phyloP scores from a whole-genome alignment of 208 protist genomes.

The Leptomonas seymouri region DNA sequence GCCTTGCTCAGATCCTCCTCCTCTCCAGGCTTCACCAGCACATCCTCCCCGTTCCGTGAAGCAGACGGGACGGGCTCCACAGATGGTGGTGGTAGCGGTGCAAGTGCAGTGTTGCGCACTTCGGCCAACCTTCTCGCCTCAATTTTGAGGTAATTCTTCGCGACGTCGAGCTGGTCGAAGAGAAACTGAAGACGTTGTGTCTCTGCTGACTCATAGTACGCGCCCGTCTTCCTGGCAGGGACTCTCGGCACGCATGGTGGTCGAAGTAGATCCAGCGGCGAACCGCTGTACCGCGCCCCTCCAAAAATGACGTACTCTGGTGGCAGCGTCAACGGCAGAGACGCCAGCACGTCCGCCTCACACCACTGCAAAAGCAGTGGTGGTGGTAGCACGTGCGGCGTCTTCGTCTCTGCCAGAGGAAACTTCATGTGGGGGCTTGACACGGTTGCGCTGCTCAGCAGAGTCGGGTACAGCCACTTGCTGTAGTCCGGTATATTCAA shows the following conservation, averaged over 20 bases:
- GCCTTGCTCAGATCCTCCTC: conserved; percentile 37
- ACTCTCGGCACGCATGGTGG: conserved; percentile 6
- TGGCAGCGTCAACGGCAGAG: conserved; percentile 45
- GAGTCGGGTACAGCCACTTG: conserved; percentile 34
- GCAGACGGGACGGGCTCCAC: background rate
- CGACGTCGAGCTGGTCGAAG: conserved; percentile 75
- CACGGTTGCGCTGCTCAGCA: conserved; percentile 2
- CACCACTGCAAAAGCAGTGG: conserved; percentile 29
- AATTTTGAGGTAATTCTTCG: conserved; percentile 66
- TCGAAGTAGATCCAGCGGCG: conserved; percentile 20
- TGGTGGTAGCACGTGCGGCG: conserved; percentile 30
- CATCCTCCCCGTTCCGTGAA: background rate
- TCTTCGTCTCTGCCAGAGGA: conserved; percentile 25
- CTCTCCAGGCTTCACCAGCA: conserved; percentile 14
- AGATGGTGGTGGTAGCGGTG: background rate
- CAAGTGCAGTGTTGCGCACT: background rate
- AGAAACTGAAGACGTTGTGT: conserved; percentile 53
- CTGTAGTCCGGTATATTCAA: conserved; percentile 29
- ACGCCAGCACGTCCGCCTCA: conserved; percentile 28
- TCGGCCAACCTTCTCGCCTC: conserved; percentile 18
- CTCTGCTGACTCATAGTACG: conserved; percentile 23
- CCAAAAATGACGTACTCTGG: conserved; percentile 82
- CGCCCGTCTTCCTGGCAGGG: conserved; percentile 2
- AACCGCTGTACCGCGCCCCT: conserved; percentile 69
- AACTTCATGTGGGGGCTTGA: conserved; percentile 28